A percentile compares a stretch with the other conserved stretches of the same genome.
Conservation (phyloP, 129 eudicot genomes). For the Artemisia tridentata region DNA sequence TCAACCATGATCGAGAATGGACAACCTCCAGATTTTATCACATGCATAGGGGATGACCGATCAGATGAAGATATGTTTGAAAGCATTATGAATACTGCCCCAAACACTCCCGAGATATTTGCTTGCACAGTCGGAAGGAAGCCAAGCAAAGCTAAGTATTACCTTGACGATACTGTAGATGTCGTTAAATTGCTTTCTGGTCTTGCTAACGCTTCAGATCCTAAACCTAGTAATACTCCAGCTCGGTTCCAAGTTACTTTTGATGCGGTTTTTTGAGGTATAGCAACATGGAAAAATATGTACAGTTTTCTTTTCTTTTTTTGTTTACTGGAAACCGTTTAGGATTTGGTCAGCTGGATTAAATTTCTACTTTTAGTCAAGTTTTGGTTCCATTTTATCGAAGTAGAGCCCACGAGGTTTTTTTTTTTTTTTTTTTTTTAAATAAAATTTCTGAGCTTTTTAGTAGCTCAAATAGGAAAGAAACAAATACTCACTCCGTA, state of each 20-base stretch:
- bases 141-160: constrained; percentile 92
- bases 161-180: constrained; percentile 68
- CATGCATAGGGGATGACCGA: constrained; percentile 83
- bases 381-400: constrained; percentile 25
- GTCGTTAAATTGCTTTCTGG: constrained; percentile 58
- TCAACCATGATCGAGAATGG: constrained; percentile 51
- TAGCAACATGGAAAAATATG: constrained; percentile 21
- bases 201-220: constrained; percentile 67
- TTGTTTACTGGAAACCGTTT: too few species aligned
- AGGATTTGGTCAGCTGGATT: constrained; percentile 22
- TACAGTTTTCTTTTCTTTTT: constrained; percentile 39
- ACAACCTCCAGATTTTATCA: constrained; percentile 59
- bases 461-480: neutral
- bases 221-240: constrained; percentile 47
- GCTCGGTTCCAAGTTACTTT: constrained; percentile 55
- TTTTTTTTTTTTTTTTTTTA: neutral
- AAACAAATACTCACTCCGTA: too few species aligned
- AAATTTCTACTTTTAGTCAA: constrained; percentile 8
- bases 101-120: constrained; percentile 49
- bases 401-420: neutral
- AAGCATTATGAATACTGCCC: constrained; percentile 44
- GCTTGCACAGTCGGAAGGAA: constrained; percentile 90
- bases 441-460: neutral
- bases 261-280: constrained; percentile 40
- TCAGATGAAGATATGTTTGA: constrained; percentile 94